phyloP scores from a whole-genome alignment of 1,284 basidiomycete species.

The Ustilago loliicola region DNA sequence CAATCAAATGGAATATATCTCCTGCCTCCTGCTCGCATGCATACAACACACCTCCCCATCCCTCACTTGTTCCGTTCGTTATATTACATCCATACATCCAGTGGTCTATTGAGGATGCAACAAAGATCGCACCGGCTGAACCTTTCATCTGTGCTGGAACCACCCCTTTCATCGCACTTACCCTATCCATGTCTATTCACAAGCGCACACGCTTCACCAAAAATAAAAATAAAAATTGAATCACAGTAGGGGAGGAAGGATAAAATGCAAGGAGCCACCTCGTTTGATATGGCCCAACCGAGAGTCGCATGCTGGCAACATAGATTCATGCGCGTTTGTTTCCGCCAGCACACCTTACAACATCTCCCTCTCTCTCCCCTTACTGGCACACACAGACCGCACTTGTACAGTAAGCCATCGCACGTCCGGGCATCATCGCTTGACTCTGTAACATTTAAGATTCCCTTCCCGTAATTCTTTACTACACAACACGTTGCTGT shows the following conservation, averaged over 20 bases:
- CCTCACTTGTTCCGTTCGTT: neutral
- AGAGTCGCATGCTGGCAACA: neutral
- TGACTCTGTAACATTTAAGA: too few species aligned
- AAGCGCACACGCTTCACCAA: neutral
- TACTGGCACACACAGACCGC: neutral
- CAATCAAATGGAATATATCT: conserved; percentile 4
- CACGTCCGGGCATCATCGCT: too few species aligned
- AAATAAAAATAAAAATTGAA: too few species aligned
- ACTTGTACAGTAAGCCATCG: too few species aligned
- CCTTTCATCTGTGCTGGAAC: too few species aligned
- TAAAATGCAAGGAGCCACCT: neutral
- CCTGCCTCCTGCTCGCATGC: neutral
- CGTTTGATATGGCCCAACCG: neutral
- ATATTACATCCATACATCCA: too few species aligned
- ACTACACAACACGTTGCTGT: neutral
- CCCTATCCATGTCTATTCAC: too few species aligned
- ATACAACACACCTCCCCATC: neutral
- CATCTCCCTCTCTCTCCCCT: neutral
- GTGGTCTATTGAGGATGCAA: too few species aligned
- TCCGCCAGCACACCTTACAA: neutral
- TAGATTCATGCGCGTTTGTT: neutral
- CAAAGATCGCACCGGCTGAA: too few species aligned
- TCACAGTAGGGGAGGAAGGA: too few species aligned
- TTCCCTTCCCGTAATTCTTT: neutral
- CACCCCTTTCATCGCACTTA: too few species aligned